Evolutionary conservation across 257 asterid genomes (phyloP).

Genomic region (Solanum tarijense): DNA sequence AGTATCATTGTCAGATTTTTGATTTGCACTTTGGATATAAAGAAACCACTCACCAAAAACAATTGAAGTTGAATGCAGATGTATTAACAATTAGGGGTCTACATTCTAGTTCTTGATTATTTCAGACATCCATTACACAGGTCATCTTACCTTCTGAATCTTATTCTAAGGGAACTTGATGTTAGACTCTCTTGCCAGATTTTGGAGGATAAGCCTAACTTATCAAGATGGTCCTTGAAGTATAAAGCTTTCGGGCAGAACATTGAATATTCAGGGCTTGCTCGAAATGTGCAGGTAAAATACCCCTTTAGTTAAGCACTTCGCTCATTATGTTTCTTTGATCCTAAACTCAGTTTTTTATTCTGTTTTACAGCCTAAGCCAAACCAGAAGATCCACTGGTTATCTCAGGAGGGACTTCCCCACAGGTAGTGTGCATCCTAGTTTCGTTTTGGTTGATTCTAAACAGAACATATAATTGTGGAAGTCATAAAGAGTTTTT

Average conservation of each 20-base stretch:
- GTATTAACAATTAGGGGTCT: not conserved
- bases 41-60: not conserved
- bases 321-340: not conserved
- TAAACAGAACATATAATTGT: not conserved
- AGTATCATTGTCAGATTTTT: not conserved
- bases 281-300: constrained; percentile 83
- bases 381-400: constrained; percentile 92
- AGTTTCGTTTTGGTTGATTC: not conserved
- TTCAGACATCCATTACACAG: not conserved
- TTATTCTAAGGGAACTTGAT: constrained; percentile 4
- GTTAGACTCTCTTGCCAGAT: constrained; percentile 29
- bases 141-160: not conserved
- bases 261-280: constrained; percentile 84
- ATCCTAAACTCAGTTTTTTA: not conserved
- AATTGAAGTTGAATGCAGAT: not conserved
- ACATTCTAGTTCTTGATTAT: not conserved
- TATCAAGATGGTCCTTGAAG: constrained; percentile 80
- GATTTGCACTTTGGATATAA: not conserved
- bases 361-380: constrained; percentile 52
- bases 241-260: constrained; percentile 82
- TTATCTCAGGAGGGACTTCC: constrained; percentile 94
- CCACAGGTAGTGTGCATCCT: constrained; percentile 40
- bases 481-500: not conserved
- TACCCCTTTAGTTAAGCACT: not conserved
- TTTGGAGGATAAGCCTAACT: constrained; percentile 81